Base-by-base conservation (phyloP, 2,329 filamentous ascomycete genomes). In the Scedosporium apiospermum region DNA sequence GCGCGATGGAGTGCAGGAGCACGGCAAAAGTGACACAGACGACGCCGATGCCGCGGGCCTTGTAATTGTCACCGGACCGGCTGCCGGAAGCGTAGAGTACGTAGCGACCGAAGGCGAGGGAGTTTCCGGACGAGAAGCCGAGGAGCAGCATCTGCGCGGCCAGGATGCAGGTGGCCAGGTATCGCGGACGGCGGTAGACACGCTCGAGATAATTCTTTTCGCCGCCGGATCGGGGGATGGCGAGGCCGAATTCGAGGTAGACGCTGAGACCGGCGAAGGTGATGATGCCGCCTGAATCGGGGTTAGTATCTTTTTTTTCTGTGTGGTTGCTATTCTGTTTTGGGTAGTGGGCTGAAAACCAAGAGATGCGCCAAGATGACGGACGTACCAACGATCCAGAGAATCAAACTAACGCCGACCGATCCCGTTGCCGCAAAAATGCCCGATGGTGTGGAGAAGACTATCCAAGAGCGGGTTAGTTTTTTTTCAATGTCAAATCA, bases 131-230 rank as follows among this genome's bases (percentile, higher is more conserved):
- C 0, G 84, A 85, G 68, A 86, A 86, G 0, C 83, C 84, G 1
- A 87, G 78, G 0, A 86, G 74, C 57, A 87, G 76, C 80, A 86
- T 85, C 70, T 86, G 83, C 1, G 83, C 75, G 3, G 83, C 83
- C 41, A 87, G 75, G 1, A 87, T 78, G 65, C 82, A 84, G 0
- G 83, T 85, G 0, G 83, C 80, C 1, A 88, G 71, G 70, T 85
- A 85, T 63, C 78, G 80, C 0, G 85, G 85, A 23, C 76, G 79
- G 2, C 78, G 77, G 72, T 86, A 87, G 16, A 84, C 81, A n/a
- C 81, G 77, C 68, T 88, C 85, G 14, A 88, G 80, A 68, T 88
- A 88, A 70, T 86, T 85, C 76, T 88, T 88, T 65, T 87, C 84
- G 21, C 85, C 85, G 14, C 85, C 85, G 14, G 82, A 85, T 42